Percentiles rank a stretch among this genome's conserved stretches.
These are phyloP conservation scores for Suillus paluster DNA, from an alignment of 768 basidiomycete genomes.

Conservation along the genomic window DNA sequence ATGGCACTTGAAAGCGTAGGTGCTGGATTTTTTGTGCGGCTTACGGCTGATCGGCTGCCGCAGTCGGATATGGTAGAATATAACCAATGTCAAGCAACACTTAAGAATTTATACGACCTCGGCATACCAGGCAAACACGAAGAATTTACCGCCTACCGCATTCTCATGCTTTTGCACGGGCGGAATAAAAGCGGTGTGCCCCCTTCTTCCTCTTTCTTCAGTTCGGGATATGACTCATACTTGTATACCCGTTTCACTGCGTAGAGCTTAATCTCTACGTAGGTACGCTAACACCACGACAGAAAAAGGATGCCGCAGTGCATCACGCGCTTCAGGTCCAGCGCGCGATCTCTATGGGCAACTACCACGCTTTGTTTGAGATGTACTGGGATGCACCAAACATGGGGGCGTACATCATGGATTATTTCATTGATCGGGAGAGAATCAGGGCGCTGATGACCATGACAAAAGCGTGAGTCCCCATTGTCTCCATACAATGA, in stretches of 20 bases:
- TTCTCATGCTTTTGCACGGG: constrained; percentile 93
- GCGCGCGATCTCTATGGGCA: constrained; percentile 87
- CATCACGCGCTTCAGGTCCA: constrained; percentile 90
- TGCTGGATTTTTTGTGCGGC: constrained; percentile 18
- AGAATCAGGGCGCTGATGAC: constrained; percentile 83
- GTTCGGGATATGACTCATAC: constrained; percentile 6
- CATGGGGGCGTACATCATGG: constrained; percentile 99
- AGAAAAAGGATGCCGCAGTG: constrained; percentile 82
- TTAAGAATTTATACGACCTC: constrained; percentile 90
- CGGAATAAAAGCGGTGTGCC: constrained; percentile 90
- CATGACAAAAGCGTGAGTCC: constrained; percentile 90
- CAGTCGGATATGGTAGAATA: constrained; percentile 99
- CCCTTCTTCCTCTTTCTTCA: constrained; percentile 1
- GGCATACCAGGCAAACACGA: constrained; percentile 92
- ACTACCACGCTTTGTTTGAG: constrained; percentile 92
- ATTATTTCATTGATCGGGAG: constrained; percentile 95
- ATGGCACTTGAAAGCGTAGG: constrained; percentile 92
- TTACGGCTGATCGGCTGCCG: constrained; percentile 19
- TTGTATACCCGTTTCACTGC: constrained; percentile 6
- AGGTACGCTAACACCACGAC: constrained; percentile 94
- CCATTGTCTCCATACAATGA: background rate
- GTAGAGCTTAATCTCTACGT: constrained; percentile 94
- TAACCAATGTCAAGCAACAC: constrained; percentile 93
- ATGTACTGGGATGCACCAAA: constrained; percentile 85
- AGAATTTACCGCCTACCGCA: constrained; percentile 97